Conservation (phyloP, 2,329 filamentous ascomycete species). For the Tolypocladium sp. region DNA sequence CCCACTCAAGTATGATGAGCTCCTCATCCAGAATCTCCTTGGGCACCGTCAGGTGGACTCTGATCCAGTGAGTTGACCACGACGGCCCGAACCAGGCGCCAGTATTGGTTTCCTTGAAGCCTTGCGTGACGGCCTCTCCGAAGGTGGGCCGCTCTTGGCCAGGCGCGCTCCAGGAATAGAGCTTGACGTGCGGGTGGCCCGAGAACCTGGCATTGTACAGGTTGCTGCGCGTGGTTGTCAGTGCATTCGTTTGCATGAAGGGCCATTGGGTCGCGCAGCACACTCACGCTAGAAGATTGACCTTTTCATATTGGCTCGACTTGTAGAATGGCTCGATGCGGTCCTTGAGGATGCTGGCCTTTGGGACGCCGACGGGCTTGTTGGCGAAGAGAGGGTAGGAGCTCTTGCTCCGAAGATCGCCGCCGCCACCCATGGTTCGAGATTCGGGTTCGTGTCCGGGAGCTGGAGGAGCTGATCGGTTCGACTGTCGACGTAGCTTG, state of each 20-base stretch:
- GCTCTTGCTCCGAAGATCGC: constrained; percentile 32
- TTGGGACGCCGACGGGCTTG: constrained; percentile 63
- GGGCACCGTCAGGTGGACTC: constrained; percentile 70
- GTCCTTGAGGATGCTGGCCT: constrained; percentile 75
- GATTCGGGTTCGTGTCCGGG: constrained; percentile 17
- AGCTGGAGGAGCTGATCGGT: constrained; percentile 27
- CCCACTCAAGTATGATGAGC: constrained; percentile 92
- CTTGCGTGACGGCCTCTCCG: constrained; percentile 66
- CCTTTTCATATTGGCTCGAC: constrained; percentile 65
- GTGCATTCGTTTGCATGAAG: background rate
- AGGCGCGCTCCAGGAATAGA: constrained; percentile 80
- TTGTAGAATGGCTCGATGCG: constrained; percentile 75
- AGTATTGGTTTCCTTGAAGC: constrained; percentile 65
- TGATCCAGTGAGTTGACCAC: constrained; percentile 98
- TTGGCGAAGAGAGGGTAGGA: constrained; percentile 44
- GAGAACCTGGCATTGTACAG: constrained; percentile 35
- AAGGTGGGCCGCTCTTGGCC: constrained; percentile 74
- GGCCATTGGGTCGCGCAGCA: background rate
- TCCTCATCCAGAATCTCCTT: constrained; percentile 63
- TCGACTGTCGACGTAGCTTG: constrained; percentile 21
- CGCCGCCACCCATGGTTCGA: constrained; percentile 41
- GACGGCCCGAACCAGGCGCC: constrained; percentile 83
- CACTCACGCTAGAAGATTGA: constrained; percentile 63
- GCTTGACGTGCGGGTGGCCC: constrained; percentile 68
- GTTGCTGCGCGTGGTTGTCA: constrained; percentile 15